Evolutionary conservation across 441 rosid genomes (phyloP).

Genomic region (Eutrema salsugineum): DNA sequence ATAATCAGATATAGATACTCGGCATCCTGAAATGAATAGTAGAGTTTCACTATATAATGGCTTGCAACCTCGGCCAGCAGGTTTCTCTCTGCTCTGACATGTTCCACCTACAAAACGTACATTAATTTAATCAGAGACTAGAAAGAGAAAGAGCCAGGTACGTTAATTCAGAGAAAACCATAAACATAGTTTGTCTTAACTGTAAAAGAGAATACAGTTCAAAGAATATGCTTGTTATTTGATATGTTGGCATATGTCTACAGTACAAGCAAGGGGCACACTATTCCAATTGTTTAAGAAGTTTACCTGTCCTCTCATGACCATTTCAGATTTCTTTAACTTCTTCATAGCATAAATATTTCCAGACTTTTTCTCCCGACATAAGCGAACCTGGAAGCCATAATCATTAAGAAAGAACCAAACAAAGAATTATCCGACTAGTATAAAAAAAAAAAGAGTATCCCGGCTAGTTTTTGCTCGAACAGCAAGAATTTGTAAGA

Average conservation of each 20-base stretch:
- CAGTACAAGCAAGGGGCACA: not conserved
- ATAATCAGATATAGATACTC: constrained; percentile 88
- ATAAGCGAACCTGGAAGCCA: constrained; percentile 66
- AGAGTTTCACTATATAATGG: constrained; percentile 94
- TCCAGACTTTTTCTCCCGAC: constrained; percentile 95
- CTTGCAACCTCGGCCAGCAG: constrained; percentile 97
- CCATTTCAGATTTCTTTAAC: constrained; percentile 98
- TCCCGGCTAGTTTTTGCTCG: not conserved
- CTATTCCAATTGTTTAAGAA: constrained; percentile 5
- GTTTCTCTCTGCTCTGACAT: constrained; percentile 97
- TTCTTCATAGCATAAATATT: constrained; percentile 98
- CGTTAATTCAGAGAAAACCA: not conserved
- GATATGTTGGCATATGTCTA: not conserved
- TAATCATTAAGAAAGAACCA: not conserved
- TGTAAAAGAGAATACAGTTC: not conserved
- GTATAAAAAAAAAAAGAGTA: not conserved
- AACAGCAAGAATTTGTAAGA: constrained; percentile 6
- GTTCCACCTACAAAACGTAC: constrained; percentile 69
- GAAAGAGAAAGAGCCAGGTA: not conserved
- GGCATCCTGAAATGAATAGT: constrained; percentile 93
- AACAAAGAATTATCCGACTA: constrained; percentile 4
- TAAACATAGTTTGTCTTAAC: not conserved
- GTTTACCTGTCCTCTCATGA: constrained; percentile 90
- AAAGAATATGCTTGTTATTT: not conserved
- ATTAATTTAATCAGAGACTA: not conserved